Conservation (phyloP, 2,329 filamentous ascomycete genomes). For the Hymenoscyphus occultus region DNA sequence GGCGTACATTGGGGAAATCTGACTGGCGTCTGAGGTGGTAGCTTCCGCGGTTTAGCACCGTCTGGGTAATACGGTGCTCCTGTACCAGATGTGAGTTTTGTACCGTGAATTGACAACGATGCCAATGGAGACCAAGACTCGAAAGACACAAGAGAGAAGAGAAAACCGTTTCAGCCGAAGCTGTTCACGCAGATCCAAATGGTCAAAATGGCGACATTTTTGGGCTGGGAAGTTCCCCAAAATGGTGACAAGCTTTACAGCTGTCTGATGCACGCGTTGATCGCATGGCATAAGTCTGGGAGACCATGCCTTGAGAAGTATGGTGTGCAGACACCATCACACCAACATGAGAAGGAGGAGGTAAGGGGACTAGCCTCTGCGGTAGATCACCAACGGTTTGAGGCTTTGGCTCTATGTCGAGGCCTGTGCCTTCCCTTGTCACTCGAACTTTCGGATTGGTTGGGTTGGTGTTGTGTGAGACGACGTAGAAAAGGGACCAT, state of each 20-base stretch:
- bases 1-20: constrained; percentile 30
- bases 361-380: background rate
- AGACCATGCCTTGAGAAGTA: constrained; percentile 8
- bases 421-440: background rate
- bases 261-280: constrained; percentile 15
- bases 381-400: background rate
- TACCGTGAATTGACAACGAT: constrained; percentile 1
- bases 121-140: constrained; percentile 3
- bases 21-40: constrained; percentile 31
- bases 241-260: constrained; percentile 7
- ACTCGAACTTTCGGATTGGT: background rate
- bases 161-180: constrained; percentile 12
- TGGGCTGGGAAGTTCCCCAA: background rate
- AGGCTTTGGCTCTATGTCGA: background rate
- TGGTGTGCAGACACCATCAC: background rate
- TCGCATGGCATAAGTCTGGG: constrained; percentile 17
- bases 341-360: background rate
- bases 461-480: background rate
- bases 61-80: constrained; percentile 1
- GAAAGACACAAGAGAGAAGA: constrained; percentile 11
- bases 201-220: background rate
- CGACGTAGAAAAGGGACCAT: background rate
- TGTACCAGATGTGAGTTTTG: constrained; percentile 4
- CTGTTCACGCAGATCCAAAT: constrained; percentile 10
- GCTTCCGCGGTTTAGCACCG: constrained; percentile 25